These are phyloP conservation scores for Desmodesmus armatus DNA, from an alignment of 139 green algal genomes.

Conservation along the genomic window DNA sequence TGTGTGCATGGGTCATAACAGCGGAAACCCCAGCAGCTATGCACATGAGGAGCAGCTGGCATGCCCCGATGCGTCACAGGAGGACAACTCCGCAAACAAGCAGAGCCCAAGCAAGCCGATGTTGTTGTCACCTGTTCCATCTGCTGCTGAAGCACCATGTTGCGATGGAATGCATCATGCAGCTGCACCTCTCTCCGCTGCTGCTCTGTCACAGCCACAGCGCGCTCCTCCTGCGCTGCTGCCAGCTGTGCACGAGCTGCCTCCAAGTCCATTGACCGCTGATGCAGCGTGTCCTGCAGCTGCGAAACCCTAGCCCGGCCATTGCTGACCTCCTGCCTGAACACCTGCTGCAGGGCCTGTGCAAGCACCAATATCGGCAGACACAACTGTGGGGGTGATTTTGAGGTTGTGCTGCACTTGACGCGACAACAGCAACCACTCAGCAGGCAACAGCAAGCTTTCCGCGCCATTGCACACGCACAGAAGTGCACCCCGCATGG, in stretches of 20 bases:
- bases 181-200: not conserved
- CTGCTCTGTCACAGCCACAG: not conserved
- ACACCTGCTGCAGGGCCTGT: constrained; percentile 26
- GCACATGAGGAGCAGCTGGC: no score
- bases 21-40: no score
- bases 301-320: not conserved
- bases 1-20: no score
- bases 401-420: no score
- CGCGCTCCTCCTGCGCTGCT: not conserved
- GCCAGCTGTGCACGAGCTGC: not conserved
- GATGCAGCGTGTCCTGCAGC: not conserved
- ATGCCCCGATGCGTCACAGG: no score
- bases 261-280: constrained; percentile 5
- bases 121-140: constrained; percentile 34
- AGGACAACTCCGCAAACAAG: no score
- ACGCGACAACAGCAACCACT: constrained; percentile 6
- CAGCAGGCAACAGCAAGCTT: not conserved
- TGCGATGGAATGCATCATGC: not conserved
- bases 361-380: not conserved
- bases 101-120: no score
- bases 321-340: constrained; percentile 17
- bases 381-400: no score
- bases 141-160: not conserved
- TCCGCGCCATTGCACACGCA: not conserved
- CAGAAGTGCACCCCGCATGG: not conserved